These are phyloP conservation scores for Dorcoceras hygrometricum DNA, from an alignment of 257 asterid species.

Conservation along the genomic window DNA sequence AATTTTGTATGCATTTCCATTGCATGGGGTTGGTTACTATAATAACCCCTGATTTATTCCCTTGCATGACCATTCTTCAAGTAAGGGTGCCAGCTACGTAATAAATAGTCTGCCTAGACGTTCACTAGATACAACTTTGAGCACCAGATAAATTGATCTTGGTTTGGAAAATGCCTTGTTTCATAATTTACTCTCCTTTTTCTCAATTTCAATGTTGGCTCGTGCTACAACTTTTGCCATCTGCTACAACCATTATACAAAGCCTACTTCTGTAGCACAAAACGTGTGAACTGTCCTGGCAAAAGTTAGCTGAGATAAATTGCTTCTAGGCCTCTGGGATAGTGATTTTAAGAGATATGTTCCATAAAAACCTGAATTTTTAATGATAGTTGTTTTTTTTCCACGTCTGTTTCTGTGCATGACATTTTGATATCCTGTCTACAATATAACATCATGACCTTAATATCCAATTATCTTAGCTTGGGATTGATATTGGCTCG, in stretches of 20 bases:
- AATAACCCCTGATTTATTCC: background rate
- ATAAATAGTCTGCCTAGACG: background rate
- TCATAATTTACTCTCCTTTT: background rate
- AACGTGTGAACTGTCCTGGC: background rate
- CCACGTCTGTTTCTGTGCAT: background rate
- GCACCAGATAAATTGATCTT: background rate
- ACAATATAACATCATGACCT: background rate
- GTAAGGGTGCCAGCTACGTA: background rate
- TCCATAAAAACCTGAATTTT: background rate
- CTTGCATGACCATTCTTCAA: background rate
- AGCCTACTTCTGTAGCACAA: background rate
- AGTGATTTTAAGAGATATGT: constrained; percentile 9
- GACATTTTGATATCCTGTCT: background rate
- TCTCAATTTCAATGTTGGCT: background rate
- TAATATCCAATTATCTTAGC: constrained; percentile 34
- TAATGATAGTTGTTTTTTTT: background rate
- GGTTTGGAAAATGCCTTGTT: background rate
- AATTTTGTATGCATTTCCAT: constrained; percentile 14
- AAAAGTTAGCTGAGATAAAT: constrained; percentile 6
- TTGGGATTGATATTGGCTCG: constrained; percentile 79
- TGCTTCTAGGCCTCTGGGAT: constrained; percentile 7
- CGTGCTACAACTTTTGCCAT: background rate
- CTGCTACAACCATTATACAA: background rate
- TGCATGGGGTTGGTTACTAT: constrained; percentile 4
- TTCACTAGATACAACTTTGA: background rate